Evolutionary conservation across 2,329 filamentous ascomycete genomes (phyloP), one percentile per base, ranked within the genome.

Genomic region (Xylaria sp.): DNA sequence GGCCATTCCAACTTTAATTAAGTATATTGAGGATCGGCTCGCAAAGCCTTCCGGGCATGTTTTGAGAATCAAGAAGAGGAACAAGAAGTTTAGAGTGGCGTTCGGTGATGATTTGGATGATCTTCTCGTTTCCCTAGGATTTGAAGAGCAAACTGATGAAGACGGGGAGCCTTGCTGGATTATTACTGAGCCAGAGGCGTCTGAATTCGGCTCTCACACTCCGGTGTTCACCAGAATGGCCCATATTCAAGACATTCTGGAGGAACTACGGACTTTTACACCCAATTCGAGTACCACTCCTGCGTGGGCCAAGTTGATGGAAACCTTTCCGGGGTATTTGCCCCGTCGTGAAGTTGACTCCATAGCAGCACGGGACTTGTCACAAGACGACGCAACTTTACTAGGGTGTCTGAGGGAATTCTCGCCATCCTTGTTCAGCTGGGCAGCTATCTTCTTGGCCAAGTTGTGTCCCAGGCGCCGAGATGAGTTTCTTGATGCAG

Each of bases 31-130:
- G 37, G 81, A 85, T 10, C 59, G 72, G 80, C 4, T 72, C 80
- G 2, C 74, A 77, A 1, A 69, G 71, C 1, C 70, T 71, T 1
- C 72, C 73, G 42, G 72, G 0, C 63, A 60, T 1, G 60, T 68
- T 0, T 72, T 79, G 50, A 79, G 73, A 54, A 83, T 85, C 42
- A 81, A 81, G 1, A 80, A 80, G 56, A 73, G 82, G 1, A 85
- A 85, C 65, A 84, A 84, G 67, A 77, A 79, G 11, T 85, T 84
- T 57, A 72, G 73, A 30, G 78, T 83, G 1, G 74, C 82, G 5
- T 84, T 85, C 59, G 80, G 81, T 0, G 74, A 75, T 3, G 76
- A 79, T 3, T 80, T 80, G 54, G 77, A 79, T 51, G 67, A 71
- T 19, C 74, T 85, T 10, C 81, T 84, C 64, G 72, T 71, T 11